These are phyloP conservation scores for Helotiales sp. DNA, from an alignment of 2,329 filamentous ascomycete genomes.

Conservation along the genomic window DNA sequence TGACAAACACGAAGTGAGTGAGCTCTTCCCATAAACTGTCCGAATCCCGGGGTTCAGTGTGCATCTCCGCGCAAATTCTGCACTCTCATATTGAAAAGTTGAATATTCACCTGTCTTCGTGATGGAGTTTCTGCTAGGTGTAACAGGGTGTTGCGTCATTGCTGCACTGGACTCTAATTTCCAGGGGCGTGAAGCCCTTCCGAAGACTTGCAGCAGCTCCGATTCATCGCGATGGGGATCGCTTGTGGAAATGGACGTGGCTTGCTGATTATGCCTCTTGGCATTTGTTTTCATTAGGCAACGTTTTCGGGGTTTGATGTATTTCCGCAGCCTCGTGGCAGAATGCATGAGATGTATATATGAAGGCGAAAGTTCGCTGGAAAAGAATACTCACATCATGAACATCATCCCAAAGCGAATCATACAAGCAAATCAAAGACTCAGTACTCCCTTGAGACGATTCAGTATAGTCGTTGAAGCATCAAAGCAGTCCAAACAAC, in stretches of 20 bases:
- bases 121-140: background rate
- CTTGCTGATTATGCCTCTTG: background rate
- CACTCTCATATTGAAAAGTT: background rate
- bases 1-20: background rate
- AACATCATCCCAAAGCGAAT: background rate
- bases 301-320: background rate
- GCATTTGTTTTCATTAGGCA: background rate
- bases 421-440: background rate
- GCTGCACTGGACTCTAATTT: background rate
- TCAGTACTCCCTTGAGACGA: background rate
- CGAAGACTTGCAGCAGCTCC: background rate
- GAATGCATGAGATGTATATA: background rate
- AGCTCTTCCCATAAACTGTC: background rate
- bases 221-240: background rate
- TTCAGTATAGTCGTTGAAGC: background rate
- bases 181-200: background rate
- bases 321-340: background rate
- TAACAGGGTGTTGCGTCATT: background rate
- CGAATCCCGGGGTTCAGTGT: background rate
- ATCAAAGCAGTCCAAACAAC: background rate
- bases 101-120: background rate
- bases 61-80: background rate
- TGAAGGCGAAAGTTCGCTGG: conserved; percentile 4
- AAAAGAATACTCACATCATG: background rate
- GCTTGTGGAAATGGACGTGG: background rate